A percentile compares a stretch with the other conserved stretches of the same genome.
Evolutionary conservation across 1,139 yeast species (phyloP).

Genomic region (Debaryomyces psychrophilus): DNA sequence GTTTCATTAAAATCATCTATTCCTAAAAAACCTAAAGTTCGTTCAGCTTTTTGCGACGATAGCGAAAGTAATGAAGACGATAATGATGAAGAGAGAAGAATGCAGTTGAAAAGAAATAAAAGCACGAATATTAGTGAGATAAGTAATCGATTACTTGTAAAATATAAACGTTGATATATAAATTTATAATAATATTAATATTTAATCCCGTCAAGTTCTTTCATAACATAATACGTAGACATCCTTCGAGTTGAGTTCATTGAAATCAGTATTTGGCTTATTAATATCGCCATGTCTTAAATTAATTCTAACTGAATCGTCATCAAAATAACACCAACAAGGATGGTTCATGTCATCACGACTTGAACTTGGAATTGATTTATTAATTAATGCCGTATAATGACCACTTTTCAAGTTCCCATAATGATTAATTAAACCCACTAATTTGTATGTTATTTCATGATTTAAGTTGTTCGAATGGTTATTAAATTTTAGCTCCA

Average conservation of each 20-base stretch:
- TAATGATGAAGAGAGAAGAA: not conserved
- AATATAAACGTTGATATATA: slow-evolving; percentile 1
- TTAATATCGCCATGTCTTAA: slow-evolving; percentile 49
- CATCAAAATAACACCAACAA: slow-evolving; percentile 75
- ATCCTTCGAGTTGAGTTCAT: slow-evolving; percentile 55
- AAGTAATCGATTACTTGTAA: slow-evolving; percentile 9
- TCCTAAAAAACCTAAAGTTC: slow-evolving; percentile 6
- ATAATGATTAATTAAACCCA: slow-evolving; percentile 68
- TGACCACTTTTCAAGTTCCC: slow-evolving; percentile 77
- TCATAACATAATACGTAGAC: slow-evolving; percentile 78
- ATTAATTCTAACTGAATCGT: slow-evolving; percentile 57
- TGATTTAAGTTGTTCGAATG: slow-evolving; percentile 31
- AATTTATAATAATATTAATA: not conserved
- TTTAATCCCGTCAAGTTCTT: slow-evolving; percentile 27
- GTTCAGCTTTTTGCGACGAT: slow-evolving; percentile 13
- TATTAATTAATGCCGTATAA: slow-evolving; percentile 68
- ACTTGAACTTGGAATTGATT: slow-evolving; percentile 36
- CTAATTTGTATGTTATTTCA: slow-evolving; percentile 52
- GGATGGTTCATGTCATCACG: slow-evolving; percentile 31
- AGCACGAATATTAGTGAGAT: slow-evolving; percentile 10
- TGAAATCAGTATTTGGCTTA: slow-evolving; percentile 33
- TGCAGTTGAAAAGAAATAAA: not conserved
- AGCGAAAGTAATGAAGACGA: slow-evolving; percentile 15
- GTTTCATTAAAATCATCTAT: slow-evolving; percentile 11
- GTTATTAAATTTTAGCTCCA: slow-evolving; percentile 49